Conservation (phyloP, 2,329 filamentous ascomycete species). For the Pseudofabraea citricarpa region DNA sequence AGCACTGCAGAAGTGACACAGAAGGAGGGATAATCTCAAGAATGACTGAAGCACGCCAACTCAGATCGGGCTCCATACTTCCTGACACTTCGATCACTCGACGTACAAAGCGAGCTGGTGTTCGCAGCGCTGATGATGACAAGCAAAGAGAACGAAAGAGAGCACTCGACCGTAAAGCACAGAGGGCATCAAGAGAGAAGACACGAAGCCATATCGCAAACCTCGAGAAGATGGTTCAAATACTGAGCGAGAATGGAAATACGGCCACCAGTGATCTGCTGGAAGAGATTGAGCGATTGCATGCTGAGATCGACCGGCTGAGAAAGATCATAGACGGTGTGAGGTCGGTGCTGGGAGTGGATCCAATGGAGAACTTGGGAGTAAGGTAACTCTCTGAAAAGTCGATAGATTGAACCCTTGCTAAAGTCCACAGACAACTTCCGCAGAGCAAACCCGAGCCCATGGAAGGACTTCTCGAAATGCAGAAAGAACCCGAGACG, state of each 20-base stretch:
- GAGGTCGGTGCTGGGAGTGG: constrained; percentile 7
- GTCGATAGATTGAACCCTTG: not conserved
- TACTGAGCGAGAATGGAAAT: constrained; percentile 13
- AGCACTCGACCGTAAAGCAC: constrained; percentile 14
- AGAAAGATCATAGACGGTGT: constrained; percentile 15
- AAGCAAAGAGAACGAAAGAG: constrained; percentile 14
- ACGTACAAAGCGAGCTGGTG: not conserved
- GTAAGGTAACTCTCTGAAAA: not conserved
- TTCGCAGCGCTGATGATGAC: constrained; percentile 1
- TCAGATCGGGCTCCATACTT: not conserved
- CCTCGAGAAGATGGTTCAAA: constrained; percentile 14
- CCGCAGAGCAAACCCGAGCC: too few relatives aligned
- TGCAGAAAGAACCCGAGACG: too few relatives aligned
- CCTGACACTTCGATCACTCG: not conserved
- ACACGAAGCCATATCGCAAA: constrained; percentile 13
- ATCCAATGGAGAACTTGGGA: not conserved
- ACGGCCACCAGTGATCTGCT: constrained; percentile 10
- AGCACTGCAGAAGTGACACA: too few relatives aligned
- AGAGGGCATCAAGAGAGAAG: constrained; percentile 15
- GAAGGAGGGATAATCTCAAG: too few relatives aligned
- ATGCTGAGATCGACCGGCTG: constrained; percentile 12
- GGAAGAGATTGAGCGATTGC: constrained; percentile 10
- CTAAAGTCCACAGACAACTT: too few relatives aligned
- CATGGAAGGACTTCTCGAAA: too few relatives aligned
- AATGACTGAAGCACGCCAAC: not conserved